Percentiles rank a stretch among this genome's conserved stretches.
Evolutionary conservation across 2,329 filamentous ascomycete genomes (phyloP).

Genomic region (Calycina marina): DNA sequence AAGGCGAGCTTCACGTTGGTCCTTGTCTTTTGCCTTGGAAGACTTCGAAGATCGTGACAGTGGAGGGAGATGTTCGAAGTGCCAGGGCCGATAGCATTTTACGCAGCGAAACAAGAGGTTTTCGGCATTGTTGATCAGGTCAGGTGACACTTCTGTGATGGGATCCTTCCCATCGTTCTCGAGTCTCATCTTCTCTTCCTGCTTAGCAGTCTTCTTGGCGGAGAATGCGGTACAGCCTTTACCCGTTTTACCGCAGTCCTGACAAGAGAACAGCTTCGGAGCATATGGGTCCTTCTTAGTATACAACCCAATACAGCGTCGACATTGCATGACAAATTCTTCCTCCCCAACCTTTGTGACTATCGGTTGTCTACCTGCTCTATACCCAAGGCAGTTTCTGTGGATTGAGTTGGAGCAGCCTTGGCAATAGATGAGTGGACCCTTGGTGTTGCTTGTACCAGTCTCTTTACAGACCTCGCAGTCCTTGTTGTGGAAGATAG

Average conservation of each 20-base stretch:
- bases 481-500: conserved; percentile 47
- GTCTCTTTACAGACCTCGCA: conserved; percentile 59
- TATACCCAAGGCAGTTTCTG: conserved; percentile 62
- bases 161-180: conserved; percentile 72
- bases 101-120: conserved; percentile 75
- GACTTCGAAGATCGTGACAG: conserved; percentile 23
- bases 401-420: conserved; percentile 80
- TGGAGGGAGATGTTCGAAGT: conserved; percentile 64
- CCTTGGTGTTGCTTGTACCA: conserved; percentile 41
- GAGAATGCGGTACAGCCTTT: conserved; percentile 63
- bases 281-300: conserved; percentile 53
- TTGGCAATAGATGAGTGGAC: conserved; percentile 72
- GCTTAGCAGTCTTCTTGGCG: conserved; percentile 52
- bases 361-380: conserved; percentile 65
- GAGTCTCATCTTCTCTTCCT: conserved; percentile 72
- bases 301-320: conserved; percentile 59
- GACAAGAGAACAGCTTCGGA: conserved; percentile 59
- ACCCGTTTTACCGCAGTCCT: conserved; percentile 51
- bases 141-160: conserved; percentile 43
- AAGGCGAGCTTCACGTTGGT: conserved; percentile 44
- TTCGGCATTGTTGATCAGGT: conserved; percentile 58
- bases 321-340: conserved; percentile 79
- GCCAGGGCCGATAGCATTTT: conserved; percentile 63
- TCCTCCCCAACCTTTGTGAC: conserved; percentile 71
- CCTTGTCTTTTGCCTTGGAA: conserved; percentile 28